Base-by-base conservation (phyloP, 2,329 filamentous ascomycete species). In the Fusarium proliferatum region DNA sequence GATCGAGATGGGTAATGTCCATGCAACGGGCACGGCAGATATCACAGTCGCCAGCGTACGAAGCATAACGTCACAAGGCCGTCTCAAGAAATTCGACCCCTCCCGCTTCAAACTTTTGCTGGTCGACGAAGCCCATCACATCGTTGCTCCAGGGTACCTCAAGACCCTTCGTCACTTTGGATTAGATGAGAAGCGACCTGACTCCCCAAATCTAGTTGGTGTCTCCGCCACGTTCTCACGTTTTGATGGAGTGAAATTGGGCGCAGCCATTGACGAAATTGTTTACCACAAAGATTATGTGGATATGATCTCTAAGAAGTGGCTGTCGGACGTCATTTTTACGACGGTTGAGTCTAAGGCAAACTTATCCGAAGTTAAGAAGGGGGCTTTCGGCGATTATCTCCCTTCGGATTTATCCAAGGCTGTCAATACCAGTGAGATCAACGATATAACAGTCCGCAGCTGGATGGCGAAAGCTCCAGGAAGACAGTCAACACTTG, bases 111-210 rank as follows among this genome's bases (percentile, higher is more conserved):
- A 99, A 82, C 89, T 99, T 1, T 85, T 99, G 1, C 87, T 99
- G 6, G 96, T 99, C 8, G 96, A 99, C 74, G 96, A 99, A 83
- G 96, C 96, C 9, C 96, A 99, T 81, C 96, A 99, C 82, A 97
- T 98, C 60, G 95, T 98, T 49, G 93, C 96, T 2, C 87, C 90
- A 4, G 90, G 91, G 12, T 98, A 98, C 79, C 86, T 97, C 70
- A 87, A 88, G 46, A 88, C 91, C 1, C 85, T 99, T 53, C 85
- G 88, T n/a, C 90, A 98, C 81, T 97, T 99, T 80, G 90, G 91
- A 0, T 87, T 97, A 23, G 82, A 89, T 61, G 77, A 83, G 56
- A 85, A 84, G 72, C 81, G 75, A 64, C 45, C 61, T 11, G 82
- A 80, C 52, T 82, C 80, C 2, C 92, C 94, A 0, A 88, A 90